Conservation (phyloP, 1,139 yeast species). For the Kurtzmaniella natalensis region DNA sequence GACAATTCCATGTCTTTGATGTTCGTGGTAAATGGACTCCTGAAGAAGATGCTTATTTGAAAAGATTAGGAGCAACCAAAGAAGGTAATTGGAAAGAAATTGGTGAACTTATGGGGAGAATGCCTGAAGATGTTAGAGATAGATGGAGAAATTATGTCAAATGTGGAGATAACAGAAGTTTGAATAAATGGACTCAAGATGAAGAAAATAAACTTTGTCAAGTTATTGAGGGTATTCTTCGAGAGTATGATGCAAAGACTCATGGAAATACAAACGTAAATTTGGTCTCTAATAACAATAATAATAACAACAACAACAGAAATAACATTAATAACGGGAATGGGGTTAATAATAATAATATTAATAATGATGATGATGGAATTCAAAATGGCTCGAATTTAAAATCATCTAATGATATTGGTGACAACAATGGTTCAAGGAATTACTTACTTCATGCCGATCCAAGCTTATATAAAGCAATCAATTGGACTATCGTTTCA, state of each 20-base stretch:
- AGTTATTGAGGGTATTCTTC: constrained; percentile 47
- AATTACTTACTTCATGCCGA: no score
- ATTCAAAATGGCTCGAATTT: constrained; percentile 12
- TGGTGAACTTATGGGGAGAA: constrained; percentile 74
- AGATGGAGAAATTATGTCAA: constrained; percentile 93
- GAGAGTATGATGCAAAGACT: constrained; percentile 6
- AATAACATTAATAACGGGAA: background rate
- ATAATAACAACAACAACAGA: constrained; percentile 11
- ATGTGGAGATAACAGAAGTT: constrained; percentile 72
- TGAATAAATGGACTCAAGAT: constrained; percentile 71
- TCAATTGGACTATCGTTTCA: constrained; percentile 89
- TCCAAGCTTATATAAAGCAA: constrained; percentile 26
- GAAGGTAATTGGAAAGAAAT: constrained; percentile 85
- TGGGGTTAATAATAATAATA: no score
- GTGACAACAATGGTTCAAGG: constrained; percentile 19
- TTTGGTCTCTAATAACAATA: no score
- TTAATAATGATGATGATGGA: constrained; percentile 11
- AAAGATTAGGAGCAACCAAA: constrained; percentile 56
- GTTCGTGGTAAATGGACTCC: constrained; percentile 87
- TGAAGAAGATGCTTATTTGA: constrained; percentile 69
- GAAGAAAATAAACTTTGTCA: constrained; percentile 63
- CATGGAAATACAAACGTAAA: background rate
- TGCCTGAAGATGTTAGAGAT: constrained; percentile 98
- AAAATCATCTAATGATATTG: constrained; percentile 7
- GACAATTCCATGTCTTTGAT: constrained; percentile 82